phyloP scores from a whole-genome alignment of 2,329 filamentous ascomycete genomes.

The Fusarium anthophilum region DNA sequence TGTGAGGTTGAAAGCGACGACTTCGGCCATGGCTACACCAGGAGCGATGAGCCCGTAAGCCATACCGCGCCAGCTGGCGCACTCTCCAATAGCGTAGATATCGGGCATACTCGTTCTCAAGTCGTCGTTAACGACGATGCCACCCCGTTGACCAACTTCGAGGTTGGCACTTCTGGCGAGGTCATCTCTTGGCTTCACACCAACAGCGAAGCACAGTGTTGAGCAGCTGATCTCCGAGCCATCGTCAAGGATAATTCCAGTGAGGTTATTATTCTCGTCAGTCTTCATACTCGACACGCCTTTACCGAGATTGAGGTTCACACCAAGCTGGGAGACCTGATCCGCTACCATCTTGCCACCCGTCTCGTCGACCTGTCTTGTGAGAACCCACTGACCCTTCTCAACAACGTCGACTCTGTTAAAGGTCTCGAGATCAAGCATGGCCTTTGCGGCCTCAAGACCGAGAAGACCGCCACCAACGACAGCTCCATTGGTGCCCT shows the following conservation, averaged over 20 bases:
- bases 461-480: slow-evolving; percentile 88
- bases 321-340: slow-evolving; percentile 79
- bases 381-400: slow-evolving; percentile 83
- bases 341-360: slow-evolving; percentile 84
- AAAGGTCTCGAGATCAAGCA: slow-evolving; percentile 85
- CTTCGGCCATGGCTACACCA: slow-evolving; percentile 91
- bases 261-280: slow-evolving; percentile 72
- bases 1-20: slow-evolving; percentile 90
- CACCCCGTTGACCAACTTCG: slow-evolving; percentile 75
- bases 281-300: slow-evolving; percentile 77
- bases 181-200: slow-evolving; percentile 82
- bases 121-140: slow-evolving; percentile 74
- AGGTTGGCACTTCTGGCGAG: slow-evolving; percentile 76
- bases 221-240: slow-evolving; percentile 80
- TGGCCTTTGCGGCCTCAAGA: slow-evolving; percentile 89
- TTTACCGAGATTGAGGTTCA: slow-evolving; percentile 83
- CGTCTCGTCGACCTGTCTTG: slow-evolving; percentile 82
- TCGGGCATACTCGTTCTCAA: slow-evolving; percentile 75
- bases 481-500: slow-evolving; percentile 76
- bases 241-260: slow-evolving; percentile 82
- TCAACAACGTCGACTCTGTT: slow-evolving; percentile 81
- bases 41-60: slow-evolving; percentile 91
- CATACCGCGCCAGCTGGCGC: slow-evolving; percentile 87
- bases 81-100: slow-evolving; percentile 91
- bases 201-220: slow-evolving; percentile 90